A percentile compares a stretch with the other conserved stretches of the same genome.
These are phyloP conservation scores for Arthrobotrys musiformis DNA, from an alignment of 2,329 filamentous ascomycete genomes.

Conservation along the genomic window DNA sequence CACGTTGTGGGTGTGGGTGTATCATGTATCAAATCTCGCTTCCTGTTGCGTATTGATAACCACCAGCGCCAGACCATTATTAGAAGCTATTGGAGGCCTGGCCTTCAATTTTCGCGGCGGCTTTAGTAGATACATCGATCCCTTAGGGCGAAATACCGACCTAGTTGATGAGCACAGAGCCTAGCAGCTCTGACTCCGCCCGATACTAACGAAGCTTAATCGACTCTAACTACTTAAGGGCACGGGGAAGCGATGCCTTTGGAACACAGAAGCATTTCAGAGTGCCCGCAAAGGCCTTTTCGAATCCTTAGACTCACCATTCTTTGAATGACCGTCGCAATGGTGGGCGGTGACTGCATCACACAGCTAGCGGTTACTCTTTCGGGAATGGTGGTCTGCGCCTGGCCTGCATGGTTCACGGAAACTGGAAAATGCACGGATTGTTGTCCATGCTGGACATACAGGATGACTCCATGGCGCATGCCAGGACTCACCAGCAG, in stretches of 20 bases:
- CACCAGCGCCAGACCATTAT: neutral
- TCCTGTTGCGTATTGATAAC: conserved; percentile 18
- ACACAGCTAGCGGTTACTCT: conserved; percentile 40
- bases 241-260: no score
- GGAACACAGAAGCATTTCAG: no score
- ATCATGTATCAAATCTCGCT: conserved; percentile 8
- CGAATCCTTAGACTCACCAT: conserved; percentile 20
- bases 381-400: conserved; percentile 26
- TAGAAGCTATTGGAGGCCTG: no score
- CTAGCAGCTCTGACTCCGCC: conserved; percentile 17
- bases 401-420: conserved; percentile 36
- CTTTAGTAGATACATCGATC: conserved; percentile 11
- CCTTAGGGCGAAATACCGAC: no score
- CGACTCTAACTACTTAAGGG: no score
- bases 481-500: conserved; percentile 49
- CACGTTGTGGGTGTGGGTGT: conserved; percentile 8
- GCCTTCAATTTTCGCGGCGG: neutral
- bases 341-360: conserved; percentile 45
- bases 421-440: conserved; percentile 43
- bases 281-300: neutral
- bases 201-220: conserved; percentile 12
- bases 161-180: no score
- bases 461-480: conserved; percentile 51
- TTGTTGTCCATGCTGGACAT: conserved; percentile 37
- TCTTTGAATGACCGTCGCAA: conserved; percentile 14